Evolutionary conservation across 805 yeast genomes (phyloP), one percentile per base, ranked within the genome.

Genomic region (Wickerhamomyces queroliae): DNA sequence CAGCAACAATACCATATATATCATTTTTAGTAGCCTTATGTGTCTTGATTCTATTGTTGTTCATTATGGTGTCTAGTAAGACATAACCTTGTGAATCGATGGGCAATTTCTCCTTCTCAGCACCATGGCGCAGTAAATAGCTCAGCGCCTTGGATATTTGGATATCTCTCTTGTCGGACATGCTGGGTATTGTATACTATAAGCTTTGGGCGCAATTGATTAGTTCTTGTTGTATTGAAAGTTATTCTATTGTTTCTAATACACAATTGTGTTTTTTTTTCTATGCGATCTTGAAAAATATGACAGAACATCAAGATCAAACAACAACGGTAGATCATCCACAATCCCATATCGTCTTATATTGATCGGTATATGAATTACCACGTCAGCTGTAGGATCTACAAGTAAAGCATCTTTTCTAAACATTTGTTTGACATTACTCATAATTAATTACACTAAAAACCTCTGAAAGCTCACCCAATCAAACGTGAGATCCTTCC

Each of bases 41-140:
- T 10, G 80, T 67, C 52, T 78, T 82, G 38, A 87, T 58, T 43
- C 81, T 68, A 33, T 75, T 69, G 52, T 81, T 81, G 1, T 47
- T 45, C 11, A 91, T 63, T 2, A 93, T 44, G 7, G 70, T 76
- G 0, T 55, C 48, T 3, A 90, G 55, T 2, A 66, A 52, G 3
- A 86, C 72, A 60, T 72, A 89, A 0, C 99, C 99, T 21, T 74
- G 63, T 0, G 55, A 42, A 51, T 83, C 85, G 2, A 93, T 84
- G 3, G 63, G 47, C 12, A 93, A 59, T 0, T 73, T 70, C 49
- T 87, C 93, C 37, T 77, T 72, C 13, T 61, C 55, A 0, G 98
- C 98, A 4, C 84, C 87, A 55, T 91, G 99, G n/a, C 99, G 69
- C 1, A 91, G 71, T 2, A 93, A 64, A 49, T 83, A 80, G 6